A percentile compares a stretch with the other conserved stretches of the same genome.
Conservation (phyloP, 129 eudicot genomes). For the Pseudognaphalium luteoalbum region DNA sequence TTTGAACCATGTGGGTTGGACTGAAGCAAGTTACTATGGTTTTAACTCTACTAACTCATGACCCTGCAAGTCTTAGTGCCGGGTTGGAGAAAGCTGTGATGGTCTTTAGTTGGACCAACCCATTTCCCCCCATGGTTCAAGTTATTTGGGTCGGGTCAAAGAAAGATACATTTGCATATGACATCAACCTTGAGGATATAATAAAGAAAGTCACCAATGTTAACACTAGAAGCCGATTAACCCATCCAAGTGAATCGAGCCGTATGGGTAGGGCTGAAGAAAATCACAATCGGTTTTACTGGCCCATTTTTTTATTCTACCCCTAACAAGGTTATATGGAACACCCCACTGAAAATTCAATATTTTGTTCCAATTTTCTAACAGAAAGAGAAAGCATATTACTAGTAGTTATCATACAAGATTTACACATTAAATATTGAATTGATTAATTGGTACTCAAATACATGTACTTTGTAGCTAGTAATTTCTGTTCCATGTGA, state of each 20-base stretch:
- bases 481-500: not conserved
- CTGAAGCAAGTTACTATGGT: not conserved
- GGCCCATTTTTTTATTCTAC: not conserved
- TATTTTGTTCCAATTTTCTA: not conserved
- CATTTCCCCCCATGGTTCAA: not conserved
- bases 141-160: not conserved
- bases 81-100: not conserved
- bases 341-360: constrained; percentile 2
- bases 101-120: not conserved
- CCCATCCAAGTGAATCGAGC: not conserved
- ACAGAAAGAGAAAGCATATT: not conserved
- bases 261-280: not conserved
- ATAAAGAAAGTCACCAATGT: not conserved
- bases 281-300: not conserved
- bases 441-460: not conserved
- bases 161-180: not conserved
- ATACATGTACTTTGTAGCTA: not conserved
- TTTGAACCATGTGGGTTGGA: constrained; percentile 10
- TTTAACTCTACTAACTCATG: not conserved
- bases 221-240: not conserved
- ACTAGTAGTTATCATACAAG: not conserved
- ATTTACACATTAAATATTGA: not conserved
- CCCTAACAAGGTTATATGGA: not conserved
- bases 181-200: not conserved
- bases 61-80: not conserved